Conservation (phyloP, 1,284 basidiomycete genomes). For the Mycosarcoma mackinlayi region DNA sequence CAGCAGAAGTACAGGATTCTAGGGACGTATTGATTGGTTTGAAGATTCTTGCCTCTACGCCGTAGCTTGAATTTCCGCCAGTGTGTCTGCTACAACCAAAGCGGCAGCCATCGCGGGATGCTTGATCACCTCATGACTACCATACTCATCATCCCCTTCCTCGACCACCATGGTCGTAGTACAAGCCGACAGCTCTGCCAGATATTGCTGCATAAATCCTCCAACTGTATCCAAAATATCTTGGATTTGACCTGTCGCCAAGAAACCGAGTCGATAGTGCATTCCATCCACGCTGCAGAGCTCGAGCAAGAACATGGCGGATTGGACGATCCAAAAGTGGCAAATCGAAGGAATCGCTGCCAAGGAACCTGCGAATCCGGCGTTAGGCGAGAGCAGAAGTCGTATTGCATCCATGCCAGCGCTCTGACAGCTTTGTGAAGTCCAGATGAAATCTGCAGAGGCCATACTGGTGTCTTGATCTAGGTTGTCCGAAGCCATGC, state of each 20-base stretch:
- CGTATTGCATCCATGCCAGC: conserved; percentile 18
- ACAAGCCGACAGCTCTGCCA: conserved; percentile 12
- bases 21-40: no score
- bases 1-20: no score
- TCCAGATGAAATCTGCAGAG: background rate
- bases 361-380: conserved; percentile 6
- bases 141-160: background rate
- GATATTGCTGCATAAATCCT: conserved; percentile 13
- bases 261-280: conserved; percentile 14
- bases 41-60: no score
- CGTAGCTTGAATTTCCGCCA: conserved; percentile 16
- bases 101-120: conserved; percentile 26
- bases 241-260: conserved; percentile 13
- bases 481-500: background rate
- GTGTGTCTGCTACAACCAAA: conserved; percentile 5
- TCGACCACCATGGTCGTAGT: conserved; percentile 3
- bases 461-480: background rate
- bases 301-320: conserved; percentile 12
- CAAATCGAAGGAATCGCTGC: conserved; percentile 24
- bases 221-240: conserved; percentile 6
- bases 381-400: background rate
- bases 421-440: conserved; percentile 2
- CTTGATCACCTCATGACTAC: background rate
- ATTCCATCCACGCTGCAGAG: conserved; percentile 10
- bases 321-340: conserved; percentile 20